Evolutionary conservation across 2,329 filamentous ascomycete genomes (phyloP).

Genomic region (Xylaria sp.): DNA sequence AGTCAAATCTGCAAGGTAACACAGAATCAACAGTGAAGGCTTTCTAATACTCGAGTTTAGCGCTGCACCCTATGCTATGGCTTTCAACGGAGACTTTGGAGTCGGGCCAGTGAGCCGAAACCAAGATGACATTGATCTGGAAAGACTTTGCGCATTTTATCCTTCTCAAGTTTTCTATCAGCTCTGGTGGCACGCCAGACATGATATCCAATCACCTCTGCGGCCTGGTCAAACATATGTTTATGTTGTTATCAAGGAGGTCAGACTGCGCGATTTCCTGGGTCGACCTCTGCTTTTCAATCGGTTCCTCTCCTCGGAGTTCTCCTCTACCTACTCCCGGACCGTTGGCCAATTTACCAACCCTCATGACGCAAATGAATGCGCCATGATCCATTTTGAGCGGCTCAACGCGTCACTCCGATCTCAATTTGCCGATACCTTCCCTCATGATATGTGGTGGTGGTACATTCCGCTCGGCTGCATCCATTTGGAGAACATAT

Average conservation of each 20-base stretch:
- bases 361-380: not conserved
- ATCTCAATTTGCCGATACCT: not conserved
- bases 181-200: not conserved
- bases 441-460: not conserved
- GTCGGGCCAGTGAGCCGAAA: not conserved
- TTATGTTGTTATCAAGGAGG: not conserved
- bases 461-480: too few species aligned
- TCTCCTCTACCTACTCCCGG: not conserved
- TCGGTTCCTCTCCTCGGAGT: not conserved
- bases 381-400: not conserved
- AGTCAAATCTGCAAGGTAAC: not conserved
- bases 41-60: not conserved
- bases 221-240: too few species aligned
- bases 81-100: too few species aligned
- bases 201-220: not conserved
- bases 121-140: not conserved
- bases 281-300: not conserved
- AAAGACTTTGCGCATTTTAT: not conserved
- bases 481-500: too few species aligned
- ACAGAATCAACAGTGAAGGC: too few species aligned
- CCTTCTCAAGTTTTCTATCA: not conserved
- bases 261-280: not conserved
- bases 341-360: not conserved
- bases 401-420: not conserved
- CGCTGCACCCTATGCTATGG: not conserved